Percentiles rank a stretch among this genome's conserved stretches.
These are phyloP conservation scores for Cynara cardunculus DNA, from an alignment of 129 eudicot species.

Conservation along the genomic window DNA sequence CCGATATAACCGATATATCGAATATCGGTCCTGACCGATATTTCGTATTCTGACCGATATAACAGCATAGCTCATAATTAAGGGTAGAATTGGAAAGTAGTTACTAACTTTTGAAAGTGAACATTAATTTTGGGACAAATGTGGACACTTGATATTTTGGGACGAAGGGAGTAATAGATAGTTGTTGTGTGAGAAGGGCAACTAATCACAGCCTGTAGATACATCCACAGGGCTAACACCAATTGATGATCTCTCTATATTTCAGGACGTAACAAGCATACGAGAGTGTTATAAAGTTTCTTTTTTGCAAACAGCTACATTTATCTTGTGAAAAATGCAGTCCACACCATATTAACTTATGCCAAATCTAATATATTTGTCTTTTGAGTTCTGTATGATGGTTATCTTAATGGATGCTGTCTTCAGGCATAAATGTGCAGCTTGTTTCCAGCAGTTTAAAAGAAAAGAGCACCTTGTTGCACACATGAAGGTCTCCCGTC, in stretches of 20 bases:
- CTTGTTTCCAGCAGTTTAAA: constrained; percentile 62
- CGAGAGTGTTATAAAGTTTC: background rate
- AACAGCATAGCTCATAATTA: no score
- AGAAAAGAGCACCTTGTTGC: constrained; percentile 65
- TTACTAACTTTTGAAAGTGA: no score
- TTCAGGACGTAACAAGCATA: background rate
- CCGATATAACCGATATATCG: no score
- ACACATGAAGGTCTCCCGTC: constrained; percentile 60
- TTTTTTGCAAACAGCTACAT: background rate
- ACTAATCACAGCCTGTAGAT: background rate
- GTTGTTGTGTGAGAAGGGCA: background rate
- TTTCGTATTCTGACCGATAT: no score
- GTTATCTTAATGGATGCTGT: constrained; percentile 3
- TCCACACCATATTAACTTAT: constrained; percentile 1
- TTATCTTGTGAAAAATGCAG: background rate
- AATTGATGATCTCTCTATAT: background rate
- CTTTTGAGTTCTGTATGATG: background rate
- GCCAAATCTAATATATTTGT: background rate
- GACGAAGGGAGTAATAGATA: background rate
- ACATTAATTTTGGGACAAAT: no score
- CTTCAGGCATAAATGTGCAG: constrained; percentile 62
- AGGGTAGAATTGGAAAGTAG: no score
- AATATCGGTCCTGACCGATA: no score
- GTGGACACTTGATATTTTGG: no score
- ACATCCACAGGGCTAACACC: background rate